These are phyloP conservation scores for Microsporum audouinii DNA, from an alignment of 2,329 filamentous ascomycete genomes.

Conservation along the genomic window DNA sequence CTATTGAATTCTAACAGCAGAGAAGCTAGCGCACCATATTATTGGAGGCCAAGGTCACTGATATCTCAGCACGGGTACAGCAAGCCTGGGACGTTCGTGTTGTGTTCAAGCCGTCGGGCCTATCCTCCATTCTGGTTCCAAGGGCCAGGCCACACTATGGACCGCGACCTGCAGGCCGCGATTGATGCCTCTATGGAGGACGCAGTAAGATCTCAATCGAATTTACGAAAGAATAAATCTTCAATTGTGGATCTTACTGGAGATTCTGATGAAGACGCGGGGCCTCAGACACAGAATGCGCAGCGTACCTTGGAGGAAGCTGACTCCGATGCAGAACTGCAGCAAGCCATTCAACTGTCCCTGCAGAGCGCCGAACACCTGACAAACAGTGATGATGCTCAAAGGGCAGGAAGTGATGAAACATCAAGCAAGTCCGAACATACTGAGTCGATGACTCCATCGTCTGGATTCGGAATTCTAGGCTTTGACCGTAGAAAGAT, in stretches of 20 bases:
- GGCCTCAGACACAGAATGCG: neutral
- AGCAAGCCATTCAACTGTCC: conserved; percentile 21
- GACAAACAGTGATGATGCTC: neutral
- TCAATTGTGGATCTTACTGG: conserved; percentile 10
- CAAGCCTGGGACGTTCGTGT: neutral
- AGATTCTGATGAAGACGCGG: conserved; percentile 6
- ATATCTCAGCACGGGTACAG: neutral
- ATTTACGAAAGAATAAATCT: neutral
- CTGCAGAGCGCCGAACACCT: conserved; percentile 14
- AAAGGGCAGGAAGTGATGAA: neutral
- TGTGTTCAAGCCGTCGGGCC: neutral
- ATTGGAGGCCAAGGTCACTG: neutral
- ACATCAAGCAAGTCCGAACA: neutral
- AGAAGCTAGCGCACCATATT: neutral
- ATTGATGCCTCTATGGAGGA: neutral
- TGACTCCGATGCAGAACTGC: conserved; percentile 12
- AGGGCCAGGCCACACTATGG: neutral
- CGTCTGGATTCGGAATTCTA: conserved; percentile 28
- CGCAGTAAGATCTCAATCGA: neutral
- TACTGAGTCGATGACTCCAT: neutral
- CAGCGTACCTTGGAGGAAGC: neutral
- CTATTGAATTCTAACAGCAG: neutral
- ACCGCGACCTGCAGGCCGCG: neutral
- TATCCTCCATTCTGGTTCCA: neutral
- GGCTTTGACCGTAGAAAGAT: conserved; percentile 66